phyloP scores from a whole-genome alignment of 2,329 filamentous ascomycete species.

The Fusarium gaditjirri region DNA sequence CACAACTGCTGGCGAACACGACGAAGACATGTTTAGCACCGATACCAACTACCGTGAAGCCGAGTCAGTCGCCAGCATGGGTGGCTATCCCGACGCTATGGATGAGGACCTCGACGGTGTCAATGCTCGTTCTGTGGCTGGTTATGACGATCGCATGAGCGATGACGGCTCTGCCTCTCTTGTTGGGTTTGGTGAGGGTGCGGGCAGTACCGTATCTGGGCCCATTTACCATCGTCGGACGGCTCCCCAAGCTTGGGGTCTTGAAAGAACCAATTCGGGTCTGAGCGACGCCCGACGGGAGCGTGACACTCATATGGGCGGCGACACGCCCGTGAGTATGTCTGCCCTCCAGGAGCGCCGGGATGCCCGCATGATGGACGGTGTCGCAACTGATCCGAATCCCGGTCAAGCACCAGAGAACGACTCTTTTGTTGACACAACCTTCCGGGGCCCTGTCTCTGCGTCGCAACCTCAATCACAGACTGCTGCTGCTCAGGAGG shows the following conservation, averaged over 20 bases:
- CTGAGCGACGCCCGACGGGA: conserved; percentile 59
- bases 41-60: conserved; percentile 69
- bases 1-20: conserved; percentile 64
- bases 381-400: conserved; percentile 67
- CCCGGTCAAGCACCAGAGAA: conserved; percentile 61
- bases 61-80: conserved; percentile 67
- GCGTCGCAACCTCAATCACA: conserved; percentile 46
- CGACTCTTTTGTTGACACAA: conserved; percentile 71
- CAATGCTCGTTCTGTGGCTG: conserved; percentile 59
- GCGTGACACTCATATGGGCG: conserved; percentile 48
- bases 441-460: conserved; percentile 66
- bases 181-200: conserved; percentile 93
- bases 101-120: conserved; percentile 63
- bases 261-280: conserved; percentile 64
- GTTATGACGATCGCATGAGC: conserved; percentile 78
- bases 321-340: conserved; percentile 58
- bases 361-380: conserved; percentile 74
- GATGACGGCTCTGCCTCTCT: conserved; percentile 86
- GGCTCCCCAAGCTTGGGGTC: conserved; percentile 55
- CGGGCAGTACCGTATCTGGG: conserved; percentile 84
- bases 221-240: conserved; percentile 72
- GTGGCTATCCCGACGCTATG: conserved; percentile 58
- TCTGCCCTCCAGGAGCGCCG: conserved; percentile 62
- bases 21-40: conserved; percentile 78
- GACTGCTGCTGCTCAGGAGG: conserved; percentile 54